Percentiles rank a stretch among this genome's conserved stretches.
phyloP scores from a whole-genome alignment of 305 asterid species.

The Withania somnifera region DNA sequence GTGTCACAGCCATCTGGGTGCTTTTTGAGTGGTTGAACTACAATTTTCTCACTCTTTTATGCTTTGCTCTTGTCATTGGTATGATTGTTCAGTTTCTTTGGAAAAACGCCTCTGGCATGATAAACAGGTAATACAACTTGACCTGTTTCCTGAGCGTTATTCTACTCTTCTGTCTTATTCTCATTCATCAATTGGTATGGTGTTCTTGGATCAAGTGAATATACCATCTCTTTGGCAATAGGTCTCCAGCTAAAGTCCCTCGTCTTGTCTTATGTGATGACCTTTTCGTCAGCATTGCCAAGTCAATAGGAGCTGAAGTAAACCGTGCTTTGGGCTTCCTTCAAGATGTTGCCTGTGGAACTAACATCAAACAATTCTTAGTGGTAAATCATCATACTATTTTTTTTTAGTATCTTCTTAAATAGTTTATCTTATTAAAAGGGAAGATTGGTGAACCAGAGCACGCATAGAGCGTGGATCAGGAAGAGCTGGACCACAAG shows the following conservation, averaged over 20 bases:
- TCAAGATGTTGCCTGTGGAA: constrained; percentile 55
- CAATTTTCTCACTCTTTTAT: constrained; percentile 49
- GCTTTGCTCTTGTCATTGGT: constrained; percentile 40
- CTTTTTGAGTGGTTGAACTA: constrained; percentile 84
- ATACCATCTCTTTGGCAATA: neutral
- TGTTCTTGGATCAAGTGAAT: constrained; percentile 4
- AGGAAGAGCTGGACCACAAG: too few species aligned
- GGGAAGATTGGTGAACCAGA: too few species aligned
- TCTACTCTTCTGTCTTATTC: neutral
- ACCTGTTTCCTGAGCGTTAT: neutral
- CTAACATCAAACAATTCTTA: constrained; percentile 50
- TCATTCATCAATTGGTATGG: neutral
- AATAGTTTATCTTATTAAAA: too few species aligned
- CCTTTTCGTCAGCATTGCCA: constrained; percentile 39
- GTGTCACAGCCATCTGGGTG: constrained; percentile 65
- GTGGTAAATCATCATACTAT: constrained; percentile 20
- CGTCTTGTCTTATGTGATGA: constrained; percentile 50
- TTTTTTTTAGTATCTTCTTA: neutral
- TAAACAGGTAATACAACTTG: constrained; percentile 30
- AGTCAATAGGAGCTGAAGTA: constrained; percentile 37
- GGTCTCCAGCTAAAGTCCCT: constrained; percentile 44
- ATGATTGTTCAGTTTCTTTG: constrained; percentile 55
- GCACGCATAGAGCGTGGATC: too few species aligned
- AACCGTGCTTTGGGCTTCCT: constrained; percentile 36
- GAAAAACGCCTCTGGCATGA: constrained; percentile 44